Percentiles rank a stretch among this genome's conserved stretches.
These are phyloP conservation scores for Fusarium napiforme DNA, from an alignment of 2,329 filamentous ascomycete species.

Conservation along the genomic window DNA sequence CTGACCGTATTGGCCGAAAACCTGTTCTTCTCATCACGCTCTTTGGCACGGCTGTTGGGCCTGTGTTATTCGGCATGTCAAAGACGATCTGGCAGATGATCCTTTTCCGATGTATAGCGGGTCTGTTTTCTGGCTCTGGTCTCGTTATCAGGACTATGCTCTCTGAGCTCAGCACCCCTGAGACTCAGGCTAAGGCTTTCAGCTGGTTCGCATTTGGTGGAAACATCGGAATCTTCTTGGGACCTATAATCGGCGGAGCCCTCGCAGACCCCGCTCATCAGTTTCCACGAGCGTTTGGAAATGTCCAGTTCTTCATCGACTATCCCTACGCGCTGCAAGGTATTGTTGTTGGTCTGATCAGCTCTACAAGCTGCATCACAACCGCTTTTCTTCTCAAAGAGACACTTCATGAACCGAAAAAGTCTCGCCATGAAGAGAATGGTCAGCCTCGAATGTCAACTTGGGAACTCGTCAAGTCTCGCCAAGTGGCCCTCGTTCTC, in stretches of 20 bases:
- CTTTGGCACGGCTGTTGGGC: slow-evolving; percentile 69
- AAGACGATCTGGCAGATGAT: slow-evolving; percentile 79
- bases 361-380: slow-evolving; percentile 62
- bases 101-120: slow-evolving; percentile 74
- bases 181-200: slow-evolving; percentile 78
- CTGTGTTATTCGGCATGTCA: slow-evolving; percentile 75
- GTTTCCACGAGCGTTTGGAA: slow-evolving; percentile 66
- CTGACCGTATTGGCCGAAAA: slow-evolving; percentile 76
- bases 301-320: slow-evolving; percentile 56
- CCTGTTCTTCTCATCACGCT: slow-evolving; percentile 76
- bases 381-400: slow-evolving; percentile 71
- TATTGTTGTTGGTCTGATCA: slow-evolving; percentile 65
- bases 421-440: neutral
- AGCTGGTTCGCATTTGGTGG: slow-evolving; percentile 80
- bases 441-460: slow-evolving; percentile 35
- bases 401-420: slow-evolving; percentile 55
- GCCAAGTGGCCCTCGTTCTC: slow-evolving; percentile 74
- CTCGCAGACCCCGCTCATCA: slow-evolving; percentile 74
- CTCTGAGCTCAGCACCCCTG: slow-evolving; percentile 74
- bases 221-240: slow-evolving; percentile 79
- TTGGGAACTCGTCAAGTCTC: slow-evolving; percentile 64
- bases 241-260: slow-evolving; percentile 75
- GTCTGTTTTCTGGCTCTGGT: slow-evolving; percentile 78
- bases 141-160: slow-evolving; percentile 83
- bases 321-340: slow-evolving; percentile 68